These are phyloP conservation scores for Turnera subulata DNA, from an alignment of 345 rosid species.

Conservation along the genomic window DNA sequence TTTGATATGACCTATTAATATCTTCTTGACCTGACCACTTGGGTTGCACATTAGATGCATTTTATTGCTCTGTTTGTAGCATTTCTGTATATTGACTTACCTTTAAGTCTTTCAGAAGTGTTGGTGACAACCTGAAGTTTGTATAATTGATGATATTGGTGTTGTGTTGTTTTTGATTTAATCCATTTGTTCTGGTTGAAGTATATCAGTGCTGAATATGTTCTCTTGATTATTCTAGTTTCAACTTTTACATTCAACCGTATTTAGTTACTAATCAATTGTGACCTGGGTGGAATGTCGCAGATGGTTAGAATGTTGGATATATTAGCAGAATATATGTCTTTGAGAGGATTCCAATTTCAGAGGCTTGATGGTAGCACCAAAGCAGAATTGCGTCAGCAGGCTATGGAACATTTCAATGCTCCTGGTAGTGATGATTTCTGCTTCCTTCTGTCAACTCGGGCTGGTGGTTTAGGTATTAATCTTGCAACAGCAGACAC, in stretches of 20 bases:
- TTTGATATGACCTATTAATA: no score
- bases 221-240: background rate
- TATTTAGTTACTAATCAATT: constrained; percentile 6
- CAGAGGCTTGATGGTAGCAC: constrained; percentile 99
- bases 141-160: no score
- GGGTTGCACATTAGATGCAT: no score
- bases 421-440: constrained; percentile 99
- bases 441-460: constrained; percentile 97
- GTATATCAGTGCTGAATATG: background rate
- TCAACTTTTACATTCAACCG: background rate
- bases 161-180: no score
- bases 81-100: no score
- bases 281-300: constrained; percentile 10
- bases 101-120: no score
- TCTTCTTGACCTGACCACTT: no score
- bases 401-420: constrained; percentile 99
- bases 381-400: constrained; percentile 96
- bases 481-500: constrained; percentile 99
- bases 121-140: no score
- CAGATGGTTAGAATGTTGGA: constrained; percentile 99
- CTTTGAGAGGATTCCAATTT: constrained; percentile 90
- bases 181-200: no score
- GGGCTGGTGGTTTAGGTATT: constrained; percentile 99
- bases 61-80: no score
- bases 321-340: constrained; percentile 87